These are phyloP conservation scores for Boletus sp. DNA, from an alignment of 768 basidiomycete genomes.

Conservation along the genomic window DNA sequence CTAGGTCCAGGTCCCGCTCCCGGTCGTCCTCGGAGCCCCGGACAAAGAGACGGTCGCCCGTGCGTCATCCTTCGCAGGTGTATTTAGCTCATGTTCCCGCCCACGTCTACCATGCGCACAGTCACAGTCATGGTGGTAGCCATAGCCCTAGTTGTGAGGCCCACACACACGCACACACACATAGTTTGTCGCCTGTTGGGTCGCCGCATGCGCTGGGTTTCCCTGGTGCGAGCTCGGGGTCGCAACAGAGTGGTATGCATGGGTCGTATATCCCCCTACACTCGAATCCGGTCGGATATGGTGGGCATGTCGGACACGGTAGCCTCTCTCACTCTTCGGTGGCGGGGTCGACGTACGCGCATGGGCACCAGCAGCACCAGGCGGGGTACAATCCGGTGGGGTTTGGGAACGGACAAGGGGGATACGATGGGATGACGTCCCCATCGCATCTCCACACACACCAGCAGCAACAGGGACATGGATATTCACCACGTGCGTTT, in stretches of 20 bases:
- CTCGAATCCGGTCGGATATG: constrained; percentile 2
- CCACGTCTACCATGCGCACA: neutral
- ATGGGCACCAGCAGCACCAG: neutral
- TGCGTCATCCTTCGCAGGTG: neutral
- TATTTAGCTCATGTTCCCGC: neutral
- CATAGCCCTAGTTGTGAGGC: neutral
- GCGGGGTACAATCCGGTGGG: neutral
- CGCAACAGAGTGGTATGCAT: neutral
- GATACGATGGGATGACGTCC: neutral
- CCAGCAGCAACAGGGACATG: neutral
- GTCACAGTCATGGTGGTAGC: neutral
- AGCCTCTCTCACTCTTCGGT: neutral
- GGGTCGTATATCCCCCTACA: constrained; percentile 6
- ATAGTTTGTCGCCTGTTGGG: neutral
- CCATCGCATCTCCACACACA: neutral
- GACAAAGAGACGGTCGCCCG: neutral
- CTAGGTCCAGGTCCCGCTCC: neutral
- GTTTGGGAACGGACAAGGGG: neutral
- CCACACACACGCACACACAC: neutral
- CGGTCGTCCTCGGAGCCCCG: constrained; percentile 2
- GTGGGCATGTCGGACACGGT: neutral
- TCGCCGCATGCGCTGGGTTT: neutral
- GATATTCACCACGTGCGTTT: constrained; percentile 36
- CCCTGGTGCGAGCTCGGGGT: neutral
- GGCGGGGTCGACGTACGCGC: neutral